phyloP scores from a whole-genome alignment of 2,329 filamentous ascomycete species.

The Alternaria longipes region DNA sequence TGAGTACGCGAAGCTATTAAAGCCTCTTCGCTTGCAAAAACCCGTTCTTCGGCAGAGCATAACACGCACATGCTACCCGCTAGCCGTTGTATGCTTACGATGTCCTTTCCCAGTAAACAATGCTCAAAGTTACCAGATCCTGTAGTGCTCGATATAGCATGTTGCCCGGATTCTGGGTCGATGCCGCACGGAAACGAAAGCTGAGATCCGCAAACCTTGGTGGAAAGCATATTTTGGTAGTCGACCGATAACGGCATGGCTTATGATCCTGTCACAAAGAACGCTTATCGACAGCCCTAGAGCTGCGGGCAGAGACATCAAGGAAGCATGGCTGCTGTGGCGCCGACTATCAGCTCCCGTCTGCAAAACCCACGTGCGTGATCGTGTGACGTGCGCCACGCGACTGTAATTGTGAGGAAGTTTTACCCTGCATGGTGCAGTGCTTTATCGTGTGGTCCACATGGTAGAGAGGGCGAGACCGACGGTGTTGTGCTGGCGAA shows the following conservation, averaged over 20 bases:
- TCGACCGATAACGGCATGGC: not conserved
- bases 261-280: not conserved
- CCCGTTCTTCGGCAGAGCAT: not conserved
- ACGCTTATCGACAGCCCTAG: not conserved
- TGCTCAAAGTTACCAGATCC: not conserved
- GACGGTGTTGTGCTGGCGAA: constrained; percentile 4
- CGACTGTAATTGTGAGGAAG: not conserved
- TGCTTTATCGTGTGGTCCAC: not conserved
- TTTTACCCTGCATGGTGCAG: not conserved
- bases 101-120: not conserved
- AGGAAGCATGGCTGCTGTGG: not conserved
- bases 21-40: not conserved
- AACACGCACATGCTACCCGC: not conserved
- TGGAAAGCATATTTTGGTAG: not conserved
- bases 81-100: not conserved
- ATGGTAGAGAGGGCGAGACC: not conserved
- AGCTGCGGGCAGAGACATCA: not conserved
- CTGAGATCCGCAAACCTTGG: constrained; percentile 1
- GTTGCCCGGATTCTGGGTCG: not conserved
- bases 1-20: constrained; percentile 1
- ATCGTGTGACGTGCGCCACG: constrained; percentile 6
- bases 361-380: constrained; percentile 1
- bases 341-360: not conserved
- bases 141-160: not conserved
- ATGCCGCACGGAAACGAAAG: not conserved